phyloP scores from a whole-genome alignment of 208 protist genomes.

The Plasmodiophora brassicae region DNA sequence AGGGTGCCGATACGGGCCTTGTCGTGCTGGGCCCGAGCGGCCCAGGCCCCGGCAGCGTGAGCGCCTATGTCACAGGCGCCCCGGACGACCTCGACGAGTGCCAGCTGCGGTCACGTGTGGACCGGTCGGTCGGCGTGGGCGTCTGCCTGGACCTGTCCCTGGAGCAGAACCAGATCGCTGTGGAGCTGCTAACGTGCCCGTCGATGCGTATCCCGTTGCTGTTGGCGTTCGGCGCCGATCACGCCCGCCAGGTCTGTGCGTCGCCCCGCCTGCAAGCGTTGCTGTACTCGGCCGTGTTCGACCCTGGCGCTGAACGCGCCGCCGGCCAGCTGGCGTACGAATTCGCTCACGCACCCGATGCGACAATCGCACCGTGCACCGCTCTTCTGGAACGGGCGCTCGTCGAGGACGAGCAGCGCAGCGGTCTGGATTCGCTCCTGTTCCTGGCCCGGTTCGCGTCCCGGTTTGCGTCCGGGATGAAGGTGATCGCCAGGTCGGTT shows the following conservation, averaged over 20 bases:
- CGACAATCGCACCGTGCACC: too few relatives aligned
- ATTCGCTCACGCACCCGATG: too few relatives aligned
- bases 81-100: background rate
- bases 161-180: background rate
- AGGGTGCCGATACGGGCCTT: too few relatives aligned
- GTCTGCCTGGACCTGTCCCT: background rate
- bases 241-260: background rate
- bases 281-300: background rate
- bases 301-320: background rate
- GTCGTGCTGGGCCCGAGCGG: too few relatives aligned
- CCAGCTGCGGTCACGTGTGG: too few relatives aligned
- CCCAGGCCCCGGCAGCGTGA: too few relatives aligned
- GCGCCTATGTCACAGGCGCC: background rate
- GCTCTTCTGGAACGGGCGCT: too few relatives aligned
- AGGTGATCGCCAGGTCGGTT: too few relatives aligned
- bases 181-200: background rate
- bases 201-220: background rate
- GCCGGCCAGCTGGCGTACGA: background rate
- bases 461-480: too few relatives aligned
- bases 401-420: too few relatives aligned
- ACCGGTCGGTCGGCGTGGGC: background rate
- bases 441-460: too few relatives aligned
- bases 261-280: background rate
- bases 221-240: background rate
- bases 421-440: too few relatives aligned